Conservation (phyloP, 371 early-diverging fungal genomes). For the Circinella umbellata region DNA sequence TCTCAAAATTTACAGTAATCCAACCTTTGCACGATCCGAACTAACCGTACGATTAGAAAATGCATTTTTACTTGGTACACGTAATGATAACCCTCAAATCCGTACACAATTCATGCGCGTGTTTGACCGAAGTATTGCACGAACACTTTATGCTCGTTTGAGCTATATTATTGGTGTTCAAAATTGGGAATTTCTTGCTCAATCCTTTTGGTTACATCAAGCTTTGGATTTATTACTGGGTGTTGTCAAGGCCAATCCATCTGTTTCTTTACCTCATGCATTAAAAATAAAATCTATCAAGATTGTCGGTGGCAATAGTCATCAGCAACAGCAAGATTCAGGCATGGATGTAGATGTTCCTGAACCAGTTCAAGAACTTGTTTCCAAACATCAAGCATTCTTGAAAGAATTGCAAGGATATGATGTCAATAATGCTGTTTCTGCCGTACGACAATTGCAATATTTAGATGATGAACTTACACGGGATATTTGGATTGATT, state of each 20-base stretch:
- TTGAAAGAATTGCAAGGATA: slow-evolving; percentile 60
- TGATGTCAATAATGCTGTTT: slow-evolving; percentile 55
- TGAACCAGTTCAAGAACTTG: slow-evolving; percentile 37
- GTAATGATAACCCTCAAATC: slow-evolving; percentile 75
- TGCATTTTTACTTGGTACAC: slow-evolving; percentile 92
- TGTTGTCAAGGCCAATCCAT: slow-evolving; percentile 51
- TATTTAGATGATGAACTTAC: slow-evolving; percentile 75
- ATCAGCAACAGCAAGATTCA: slow-evolving; percentile 9
- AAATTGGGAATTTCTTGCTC: slow-evolving; percentile 92
- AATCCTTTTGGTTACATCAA: slow-evolving; percentile 92
- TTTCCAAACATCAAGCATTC: slow-evolving; percentile 63
- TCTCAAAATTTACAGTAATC: slow-evolving; percentile 83
- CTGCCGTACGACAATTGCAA: slow-evolving; percentile 70
- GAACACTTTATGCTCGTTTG: slow-evolving; percentile 71
- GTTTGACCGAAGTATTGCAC: slow-evolving; percentile 80
- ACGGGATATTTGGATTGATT: slow-evolving; percentile 80
- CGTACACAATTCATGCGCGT: slow-evolving; percentile 82
- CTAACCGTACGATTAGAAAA: slow-evolving; percentile 92
- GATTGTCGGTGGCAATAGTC: slow-evolving; percentile 28
- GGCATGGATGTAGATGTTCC: slow-evolving; percentile 34
- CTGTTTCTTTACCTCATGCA: slow-evolving; percentile 49
- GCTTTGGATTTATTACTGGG: slow-evolving; percentile 88
- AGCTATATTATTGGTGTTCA: slow-evolving; percentile 92
- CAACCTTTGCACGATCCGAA: slow-evolving; percentile 84
- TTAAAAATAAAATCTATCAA: slow-evolving; percentile 59